A percentile compares a stretch with the other conserved stretches of the same genome.
These are phyloP conservation scores for Mycena haematopus DNA, from an alignment of 768 basidiomycete genomes.

Conservation along the genomic window DNA sequence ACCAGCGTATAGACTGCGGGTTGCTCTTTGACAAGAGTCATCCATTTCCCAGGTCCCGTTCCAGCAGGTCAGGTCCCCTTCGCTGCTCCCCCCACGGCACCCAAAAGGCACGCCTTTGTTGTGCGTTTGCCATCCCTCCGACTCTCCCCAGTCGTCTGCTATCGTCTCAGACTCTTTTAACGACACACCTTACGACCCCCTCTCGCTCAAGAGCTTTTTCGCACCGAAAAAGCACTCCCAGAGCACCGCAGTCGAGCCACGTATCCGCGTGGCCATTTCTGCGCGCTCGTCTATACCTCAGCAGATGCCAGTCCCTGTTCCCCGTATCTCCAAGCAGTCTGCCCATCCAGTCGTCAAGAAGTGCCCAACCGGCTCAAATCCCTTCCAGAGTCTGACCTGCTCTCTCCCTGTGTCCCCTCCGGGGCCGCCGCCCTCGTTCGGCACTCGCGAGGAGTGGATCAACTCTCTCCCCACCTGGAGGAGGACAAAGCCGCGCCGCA, in stretches of 20 bases:
- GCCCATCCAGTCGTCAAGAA: conserved; percentile 72
- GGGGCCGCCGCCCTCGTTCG: conserved; percentile 69
- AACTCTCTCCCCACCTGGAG: conserved; percentile 75
- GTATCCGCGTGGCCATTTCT: conserved; percentile 48
- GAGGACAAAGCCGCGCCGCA: conserved; percentile 67
- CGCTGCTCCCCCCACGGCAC: conserved; percentile 41
- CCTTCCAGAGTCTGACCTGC: conserved; percentile 60
- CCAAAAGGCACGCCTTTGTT: conserved; percentile 94
- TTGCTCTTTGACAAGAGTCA: conserved; percentile 16
- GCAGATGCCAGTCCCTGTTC: conserved; percentile 92
- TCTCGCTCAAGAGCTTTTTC: conserved; percentile 44
- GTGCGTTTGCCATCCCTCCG: conserved; percentile 75
- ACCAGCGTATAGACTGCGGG: conserved; percentile 49
- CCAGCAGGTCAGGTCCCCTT: conserved; percentile 37
- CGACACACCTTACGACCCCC: conserved; percentile 77
- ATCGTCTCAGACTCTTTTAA: conserved; percentile 49
- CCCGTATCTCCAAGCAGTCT: conserved; percentile 59
- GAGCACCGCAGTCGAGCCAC: conserved; percentile 48
- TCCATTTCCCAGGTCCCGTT: conserved; percentile 1
- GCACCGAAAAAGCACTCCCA: conserved; percentile 37
- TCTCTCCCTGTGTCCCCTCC: conserved; percentile 65
- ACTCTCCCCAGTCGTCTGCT: conserved; percentile 35
- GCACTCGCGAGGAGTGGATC: conserved; percentile 76
- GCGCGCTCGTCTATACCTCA: conserved; percentile 45
- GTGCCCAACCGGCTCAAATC: conserved; percentile 41